Base-by-base conservation (phyloP, 1,284 basidiomycete species). In the Somion occarium region DNA sequence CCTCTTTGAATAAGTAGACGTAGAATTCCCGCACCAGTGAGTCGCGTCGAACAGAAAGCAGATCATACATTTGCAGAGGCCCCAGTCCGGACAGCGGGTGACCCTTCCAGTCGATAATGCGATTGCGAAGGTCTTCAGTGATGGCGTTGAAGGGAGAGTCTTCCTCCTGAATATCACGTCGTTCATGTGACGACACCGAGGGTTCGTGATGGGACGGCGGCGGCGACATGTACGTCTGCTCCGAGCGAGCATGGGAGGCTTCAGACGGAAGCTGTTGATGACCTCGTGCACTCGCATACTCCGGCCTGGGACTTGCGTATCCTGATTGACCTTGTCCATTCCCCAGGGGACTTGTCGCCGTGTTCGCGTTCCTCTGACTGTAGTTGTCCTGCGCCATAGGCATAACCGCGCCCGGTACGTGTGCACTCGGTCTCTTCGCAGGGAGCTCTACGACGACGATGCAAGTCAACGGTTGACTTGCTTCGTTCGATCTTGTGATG, bases 1-100 rank as follows among this genome's bases (percentile, higher is more conserved):
- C 96, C 64, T 98, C 92, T 62, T 88, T 86, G 80, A 98, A 98
- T 38, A 99, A 81, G 69, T 98, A 98, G 52, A 98, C 91, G 64
- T 88, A 91, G 67, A 96, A 95, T 65, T 96, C 91, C 51, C 92
- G 82, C 23, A 93, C 85, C 50, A 93, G 83, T 9, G 84, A 72
- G 60, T 94, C 93, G 51, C 95, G 86, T 44, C 93, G 81, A 39
- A 98, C 93, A 42, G 83, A 84, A 25, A 98, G 73, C 44, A 93
- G 76, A 68, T 98, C 94, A 68, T 93, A 97, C 76, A 98, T 90
- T 58, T 89, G 85, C 39, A 98, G 75, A 0, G 84, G 78, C 1
- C 96, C 96, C 34, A 98, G 82, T 46, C 91, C 89, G 12, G 90
- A 82, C 22, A 91, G 74, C 1, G 91, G 89, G 61, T 95, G 91